phyloP scores from a whole-genome alignment of 2,329 filamentous ascomycete genomes.

The Phialemoniopsis sp. region DNA sequence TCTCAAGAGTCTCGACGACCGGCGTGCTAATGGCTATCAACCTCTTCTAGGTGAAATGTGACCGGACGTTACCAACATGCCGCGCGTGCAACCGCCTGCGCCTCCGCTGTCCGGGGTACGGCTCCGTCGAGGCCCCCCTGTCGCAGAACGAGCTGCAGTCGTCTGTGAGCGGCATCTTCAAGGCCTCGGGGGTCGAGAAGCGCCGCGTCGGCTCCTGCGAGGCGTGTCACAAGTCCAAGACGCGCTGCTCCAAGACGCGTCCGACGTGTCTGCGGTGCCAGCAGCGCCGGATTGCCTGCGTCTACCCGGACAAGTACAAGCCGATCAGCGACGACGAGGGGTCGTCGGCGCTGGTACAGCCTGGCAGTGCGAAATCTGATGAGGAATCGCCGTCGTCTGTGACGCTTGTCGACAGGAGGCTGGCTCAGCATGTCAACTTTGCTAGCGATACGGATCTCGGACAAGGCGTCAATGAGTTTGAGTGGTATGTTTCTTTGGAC shows the following conservation, averaged over 20 bases:
- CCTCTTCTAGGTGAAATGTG: slow-evolving; percentile 15
- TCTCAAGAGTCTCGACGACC: no score
- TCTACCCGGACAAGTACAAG: slow-evolving; percentile 6
- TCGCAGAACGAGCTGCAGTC: slow-evolving; percentile 8
- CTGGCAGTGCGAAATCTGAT: no score
- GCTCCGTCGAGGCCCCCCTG: slow-evolving; percentile 4
- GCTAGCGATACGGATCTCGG: background rate
- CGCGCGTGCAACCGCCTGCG: slow-evolving; percentile 15
- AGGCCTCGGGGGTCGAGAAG: slow-evolving; percentile 18
- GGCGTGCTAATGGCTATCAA: no score
- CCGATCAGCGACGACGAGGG: no score
- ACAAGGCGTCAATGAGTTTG: slow-evolving; percentile 10
- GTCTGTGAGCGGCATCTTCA: slow-evolving; percentile 18
- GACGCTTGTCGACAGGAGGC: no score
- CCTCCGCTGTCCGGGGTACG: slow-evolving; percentile 18
- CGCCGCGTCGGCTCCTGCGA: slow-evolving; percentile 19
- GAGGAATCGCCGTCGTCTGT: no score
- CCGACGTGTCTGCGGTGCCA: slow-evolving; percentile 18
- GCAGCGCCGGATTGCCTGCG: slow-evolving; percentile 11
- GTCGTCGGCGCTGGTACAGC: no score
- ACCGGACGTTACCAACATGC: slow-evolving; percentile 12
- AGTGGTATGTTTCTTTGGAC: slow-evolving; percentile 6
- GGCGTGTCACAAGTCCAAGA: slow-evolving; percentile 18
- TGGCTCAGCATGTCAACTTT: no score
- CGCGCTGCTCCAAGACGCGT: slow-evolving; percentile 17